A percentile compares a stretch with the other conserved stretches of the same genome.
phyloP scores from a whole-genome alignment of 169 alveolate genomes.

The Amoebophrya sp. region DNA sequence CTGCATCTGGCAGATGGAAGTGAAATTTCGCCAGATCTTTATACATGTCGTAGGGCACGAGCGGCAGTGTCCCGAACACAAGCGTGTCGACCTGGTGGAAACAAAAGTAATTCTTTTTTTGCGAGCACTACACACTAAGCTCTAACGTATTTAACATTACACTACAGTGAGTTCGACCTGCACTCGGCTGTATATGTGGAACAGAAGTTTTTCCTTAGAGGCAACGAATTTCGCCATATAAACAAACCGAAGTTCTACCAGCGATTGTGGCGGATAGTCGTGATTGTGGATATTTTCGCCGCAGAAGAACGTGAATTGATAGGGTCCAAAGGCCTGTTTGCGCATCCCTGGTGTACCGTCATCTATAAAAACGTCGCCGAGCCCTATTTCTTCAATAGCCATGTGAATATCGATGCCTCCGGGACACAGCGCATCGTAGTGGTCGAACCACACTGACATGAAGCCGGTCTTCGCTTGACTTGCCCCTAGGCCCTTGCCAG shows the following conservation, averaged over 20 bases:
- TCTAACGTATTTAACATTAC: too few species aligned
- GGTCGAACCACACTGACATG: background rate
- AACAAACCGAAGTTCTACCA: too few species aligned
- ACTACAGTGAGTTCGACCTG: too few species aligned
- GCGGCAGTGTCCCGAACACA: background rate
- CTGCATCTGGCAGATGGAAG: slow-evolving; percentile 3
- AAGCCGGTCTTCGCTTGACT: background rate
- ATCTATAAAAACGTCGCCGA: background rate
- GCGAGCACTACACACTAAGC: too few species aligned
- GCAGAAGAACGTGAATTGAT: background rate
- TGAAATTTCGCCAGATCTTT: background rate
- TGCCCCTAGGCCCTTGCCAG: background rate
- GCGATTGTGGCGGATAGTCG: background rate
- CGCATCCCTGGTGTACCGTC: background rate
- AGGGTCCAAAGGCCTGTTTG: background rate
- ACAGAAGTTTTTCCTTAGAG: too few species aligned
- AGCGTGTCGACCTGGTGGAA: too few species aligned
- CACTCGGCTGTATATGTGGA: too few species aligned
- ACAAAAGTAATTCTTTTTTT: too few species aligned
- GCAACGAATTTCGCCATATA: too few species aligned
- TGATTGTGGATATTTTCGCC: background rate
- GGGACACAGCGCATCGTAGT: slow-evolving; percentile 1
- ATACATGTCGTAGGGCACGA: background rate
- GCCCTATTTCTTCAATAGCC: background rate
- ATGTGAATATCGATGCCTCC: slow-evolving; percentile 16